Base-by-base conservation (phyloP, 2,329 filamentous ascomycete species). In the Monosporascus sp. region DNA sequence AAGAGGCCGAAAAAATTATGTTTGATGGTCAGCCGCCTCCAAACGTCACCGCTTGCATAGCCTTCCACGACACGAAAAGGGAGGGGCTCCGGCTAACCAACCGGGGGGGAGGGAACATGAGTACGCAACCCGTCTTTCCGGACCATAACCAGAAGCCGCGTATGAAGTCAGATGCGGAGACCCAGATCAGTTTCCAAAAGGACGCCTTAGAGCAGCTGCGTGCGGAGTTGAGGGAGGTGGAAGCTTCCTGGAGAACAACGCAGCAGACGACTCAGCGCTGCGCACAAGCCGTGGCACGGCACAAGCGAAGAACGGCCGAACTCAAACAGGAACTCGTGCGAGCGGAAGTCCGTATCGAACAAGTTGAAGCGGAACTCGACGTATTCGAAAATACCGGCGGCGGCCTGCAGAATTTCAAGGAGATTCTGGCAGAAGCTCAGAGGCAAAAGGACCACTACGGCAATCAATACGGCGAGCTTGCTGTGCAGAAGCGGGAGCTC, bases 121-220 rank as follows among this genome's bases (percentile, higher is more conserved):
- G 54, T 38, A 67, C 62, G 17, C 46, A 36, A 17, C 63, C 78
- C 54, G 55, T 77, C 6, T 58, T 73, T 5, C 68, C 75, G 7
- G 77, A 79, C 17, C 83, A 74, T 59, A 69, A 65, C 1, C 76
- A 80, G 39, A 72, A 71, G 9, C 77, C 87, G 24, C 83, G 91
- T n/a, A 95, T 96, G 84, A 87, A 87, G 64, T 86, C 88, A 1
- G 89, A 96, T 65, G 76, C 82, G 25, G 86, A 82, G 53, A 81
- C 80, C 18, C 87, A 90, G 63, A 79, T 92, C 41, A 65, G 68
- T 7, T 70, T 79, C 15, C 75, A 79, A 45, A 72, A 72, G 53
- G 76, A 82, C 25, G 71, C 73, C 4, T 57, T 82, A 3, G 70
- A 77, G 25, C 78, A 83, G 38, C 74, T 88, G 3, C 76, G 79